These are phyloP conservation scores for Hanseniaspora jakobsenii DNA, from an alignment of 805 yeast species.

Conservation along the genomic window DNA sequence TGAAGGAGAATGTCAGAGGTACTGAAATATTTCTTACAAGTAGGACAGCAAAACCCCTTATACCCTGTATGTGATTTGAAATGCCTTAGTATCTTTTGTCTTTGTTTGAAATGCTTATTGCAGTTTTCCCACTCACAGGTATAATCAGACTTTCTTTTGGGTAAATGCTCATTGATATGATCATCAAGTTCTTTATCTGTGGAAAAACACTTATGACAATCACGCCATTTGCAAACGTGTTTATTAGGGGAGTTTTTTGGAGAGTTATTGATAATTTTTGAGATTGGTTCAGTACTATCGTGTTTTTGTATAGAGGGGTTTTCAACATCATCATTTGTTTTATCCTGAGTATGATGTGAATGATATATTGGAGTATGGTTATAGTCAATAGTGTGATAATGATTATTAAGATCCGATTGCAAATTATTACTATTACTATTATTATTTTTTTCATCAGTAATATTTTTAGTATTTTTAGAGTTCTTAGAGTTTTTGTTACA, in stretches of 20 bases:
- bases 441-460: background rate
- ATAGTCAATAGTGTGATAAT: background rate
- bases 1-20: constrained; percentile 67
- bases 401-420: background rate
- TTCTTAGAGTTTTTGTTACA: background rate
- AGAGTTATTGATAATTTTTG: too few species aligned
- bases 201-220: constrained; percentile 41
- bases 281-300: too few species aligned
- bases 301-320: too few species aligned
- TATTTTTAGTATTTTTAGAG: background rate
- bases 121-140: constrained; percentile 73
- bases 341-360: constrained; percentile 3
- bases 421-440: background rate
- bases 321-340: too few species aligned
- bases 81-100: constrained; percentile 79
- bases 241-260: too few species aligned
- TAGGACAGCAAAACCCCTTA: constrained; percentile 61
- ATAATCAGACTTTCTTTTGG: constrained; percentile 58
- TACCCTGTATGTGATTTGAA: constrained; percentile 77
- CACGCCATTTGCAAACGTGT: constrained; percentile 24
- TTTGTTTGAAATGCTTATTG: constrained; percentile 58
- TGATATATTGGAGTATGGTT: constrained; percentile 4
- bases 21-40: constrained; percentile 63
- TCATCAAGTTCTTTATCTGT: constrained; percentile 52
- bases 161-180: constrained; percentile 62